Base-by-base conservation (phyloP, 2,329 filamentous ascomycete species). In the Aspergillus terreus region DNA sequence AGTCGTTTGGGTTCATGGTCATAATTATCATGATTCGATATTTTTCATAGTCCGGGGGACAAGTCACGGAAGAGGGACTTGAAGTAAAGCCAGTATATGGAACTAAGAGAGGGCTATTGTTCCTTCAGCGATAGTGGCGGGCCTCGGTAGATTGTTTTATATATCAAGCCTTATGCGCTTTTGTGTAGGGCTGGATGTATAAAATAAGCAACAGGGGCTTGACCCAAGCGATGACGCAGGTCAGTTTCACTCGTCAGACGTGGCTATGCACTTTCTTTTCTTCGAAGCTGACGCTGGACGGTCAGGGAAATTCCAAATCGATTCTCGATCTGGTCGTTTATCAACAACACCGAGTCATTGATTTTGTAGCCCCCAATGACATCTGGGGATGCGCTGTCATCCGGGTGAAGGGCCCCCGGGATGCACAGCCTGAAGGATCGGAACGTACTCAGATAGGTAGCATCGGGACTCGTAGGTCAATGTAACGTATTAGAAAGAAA, bases 211-310 rank as follows among this genome's bases (percentile, higher is more conserved):
- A 40, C 36, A 40, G 33, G 36, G 46, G 32, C 32, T 46, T 46
- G 15, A 46, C n/a, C 23, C 23, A 25, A 19, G 32, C 30, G 17
- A 33, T 38, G 32, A 11, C 42, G 32, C 36, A 46, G 33, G 32
- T 32, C 25, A 30, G 35, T 49, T 44, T 38, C 43, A 43, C 43
- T 50, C 49, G 57, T 59, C 52, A 59, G 53, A 58, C 50, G 57
- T 54, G 57, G 57, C 57, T 59, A 58, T 59, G 57, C 57, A 55
- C 19, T 10, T 41, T n/a, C 32, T 44, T 25, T 46, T 46, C 15
- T 17, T 38, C 35, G 35, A 49, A 46, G 49, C 49, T 56, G 53
- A 52, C 53, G 48, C 36, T 50, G 43, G 49, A 56, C 46, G 27
- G 27, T 11, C 7, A 30, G 27, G 27, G 10, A 30, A 30, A 30